Percentiles rank a stretch among this genome's conserved stretches.
Conservation (phyloP, 208 protist genomes). For the Leishmania guyanensis region DNA sequence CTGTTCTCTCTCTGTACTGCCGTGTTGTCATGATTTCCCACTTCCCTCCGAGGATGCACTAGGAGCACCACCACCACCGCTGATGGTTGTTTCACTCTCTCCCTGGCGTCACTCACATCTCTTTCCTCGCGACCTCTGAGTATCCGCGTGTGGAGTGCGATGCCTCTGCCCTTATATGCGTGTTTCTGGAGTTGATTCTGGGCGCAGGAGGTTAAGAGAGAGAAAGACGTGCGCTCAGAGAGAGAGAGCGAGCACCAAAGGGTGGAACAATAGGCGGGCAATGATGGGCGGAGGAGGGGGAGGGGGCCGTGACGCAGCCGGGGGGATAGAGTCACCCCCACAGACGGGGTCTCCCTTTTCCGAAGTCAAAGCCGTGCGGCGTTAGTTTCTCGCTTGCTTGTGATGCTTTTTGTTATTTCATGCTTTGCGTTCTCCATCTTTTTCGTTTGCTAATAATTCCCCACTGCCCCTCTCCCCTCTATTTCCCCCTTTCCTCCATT, state of each 20-base stretch:
- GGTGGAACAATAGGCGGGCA: background rate
- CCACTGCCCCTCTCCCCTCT: background rate
- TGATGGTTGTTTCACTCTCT: background rate
- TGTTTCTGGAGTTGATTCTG: background rate
- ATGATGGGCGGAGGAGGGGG: background rate
- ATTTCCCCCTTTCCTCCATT: background rate
- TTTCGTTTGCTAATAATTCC: background rate
- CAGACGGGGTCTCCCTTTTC: background rate
- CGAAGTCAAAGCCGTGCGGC: background rate
- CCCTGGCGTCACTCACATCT: too few relatives aligned
- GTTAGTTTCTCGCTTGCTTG: background rate
- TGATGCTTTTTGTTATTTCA: background rate
- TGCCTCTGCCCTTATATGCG: background rate
- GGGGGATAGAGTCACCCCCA: background rate
- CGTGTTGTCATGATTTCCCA: background rate
- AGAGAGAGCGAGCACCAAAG: too few relatives aligned
- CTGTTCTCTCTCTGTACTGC: background rate
- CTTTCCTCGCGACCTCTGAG: too few relatives aligned
- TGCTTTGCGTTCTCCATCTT: background rate
- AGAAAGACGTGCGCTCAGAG: background rate
- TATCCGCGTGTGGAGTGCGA: background rate
- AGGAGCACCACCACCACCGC: background rate
- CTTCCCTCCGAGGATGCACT: background rate
- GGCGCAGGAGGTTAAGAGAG: background rate
- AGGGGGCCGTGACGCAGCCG: too few relatives aligned